Evolutionary conservation across 2,329 filamentous ascomycete genomes (phyloP).

Genomic region (Pezicula radicicola): DNA sequence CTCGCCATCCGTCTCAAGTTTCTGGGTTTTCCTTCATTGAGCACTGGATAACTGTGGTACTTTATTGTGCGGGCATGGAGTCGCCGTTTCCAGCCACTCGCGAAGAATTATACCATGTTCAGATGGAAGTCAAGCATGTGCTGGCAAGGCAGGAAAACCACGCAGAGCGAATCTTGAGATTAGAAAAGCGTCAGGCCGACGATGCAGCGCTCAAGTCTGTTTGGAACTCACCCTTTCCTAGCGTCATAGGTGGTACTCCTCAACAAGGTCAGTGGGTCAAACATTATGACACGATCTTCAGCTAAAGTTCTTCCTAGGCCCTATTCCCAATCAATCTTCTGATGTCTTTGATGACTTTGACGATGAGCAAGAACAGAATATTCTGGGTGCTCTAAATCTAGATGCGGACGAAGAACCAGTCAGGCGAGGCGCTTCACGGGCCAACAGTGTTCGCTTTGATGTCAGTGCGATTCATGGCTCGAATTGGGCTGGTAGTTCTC

Average conservation of each 20-base stretch:
- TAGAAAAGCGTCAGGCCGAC: conserved; percentile 66
- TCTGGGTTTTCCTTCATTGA: background rate
- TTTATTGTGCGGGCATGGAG: conserved; percentile 53
- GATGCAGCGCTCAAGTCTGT: conserved; percentile 75
- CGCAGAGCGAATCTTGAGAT: conserved; percentile 55
- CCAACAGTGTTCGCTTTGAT: conserved; percentile 96
- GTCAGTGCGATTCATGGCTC: conserved; percentile 89
- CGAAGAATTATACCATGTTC: conserved; percentile 65
- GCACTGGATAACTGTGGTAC: background rate
- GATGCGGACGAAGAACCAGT: conserved; percentile 86
- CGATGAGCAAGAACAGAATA: conserved; percentile 73
- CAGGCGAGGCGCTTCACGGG: conserved; percentile 82
- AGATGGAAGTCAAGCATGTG: conserved; percentile 69
- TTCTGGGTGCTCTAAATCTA: conserved; percentile 78
- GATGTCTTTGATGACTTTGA: conserved; percentile 91
- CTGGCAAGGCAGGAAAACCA: conserved; percentile 61
- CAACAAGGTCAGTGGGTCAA: conserved; percentile 70
- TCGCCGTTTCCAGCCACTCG: conserved; percentile 55
- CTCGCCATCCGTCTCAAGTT: background rate
- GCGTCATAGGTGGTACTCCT: conserved; percentile 75
- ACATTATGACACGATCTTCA: background rate
- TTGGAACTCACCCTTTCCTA: conserved; percentile 93
- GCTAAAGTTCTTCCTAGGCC: conserved; percentile 51
- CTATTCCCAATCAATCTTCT: conserved; percentile 72
- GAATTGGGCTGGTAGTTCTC: conserved; percentile 78